Conservation (phyloP, 768 basidiomycete genomes). For the Hygrocybe punicea region DNA sequence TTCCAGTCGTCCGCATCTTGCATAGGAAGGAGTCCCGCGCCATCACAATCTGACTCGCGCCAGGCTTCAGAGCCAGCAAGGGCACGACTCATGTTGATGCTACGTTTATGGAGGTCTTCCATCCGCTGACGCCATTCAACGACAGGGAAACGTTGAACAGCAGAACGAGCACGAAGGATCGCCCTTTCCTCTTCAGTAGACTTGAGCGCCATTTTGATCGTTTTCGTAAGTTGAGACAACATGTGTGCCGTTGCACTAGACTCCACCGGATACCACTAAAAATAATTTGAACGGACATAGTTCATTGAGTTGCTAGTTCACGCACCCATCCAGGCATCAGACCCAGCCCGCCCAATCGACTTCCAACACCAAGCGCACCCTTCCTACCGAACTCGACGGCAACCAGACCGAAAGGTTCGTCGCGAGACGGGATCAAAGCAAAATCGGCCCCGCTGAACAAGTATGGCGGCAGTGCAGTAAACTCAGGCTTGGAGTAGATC, state of each 20-base stretch:
- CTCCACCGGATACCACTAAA: conserved; percentile 95
- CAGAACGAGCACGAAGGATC: conserved; percentile 88
- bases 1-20: conserved; percentile 78
- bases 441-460: conserved; percentile 95
- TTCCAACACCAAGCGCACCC: conserved; percentile 93
- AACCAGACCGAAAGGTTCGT: conserved; percentile 93
- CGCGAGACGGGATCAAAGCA: conserved; percentile 91
- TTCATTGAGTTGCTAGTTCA: conserved; percentile 13
- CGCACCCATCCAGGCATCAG: conserved; percentile 97
- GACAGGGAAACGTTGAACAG: conserved; percentile 94
- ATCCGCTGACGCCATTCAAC: conserved; percentile 95
- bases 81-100: conserved; percentile 67
- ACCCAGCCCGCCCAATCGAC: conserved; percentile 90
- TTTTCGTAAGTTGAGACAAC: conserved; percentile 91
- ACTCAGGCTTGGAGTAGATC: conserved; percentile 95
- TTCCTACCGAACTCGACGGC: conserved; percentile 96
- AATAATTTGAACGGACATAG: conserved; percentile 1
- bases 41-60: conserved; percentile 67
- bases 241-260: conserved; percentile 90
- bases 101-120: conserved; percentile 91
- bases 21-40: conserved; percentile 46
- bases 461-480: conserved; percentile 89
- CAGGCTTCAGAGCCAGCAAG: conserved; percentile 72
- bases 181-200: conserved; percentile 89
- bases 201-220: conserved; percentile 90